Base-by-base conservation (phyloP, 495 filamentous ascomycete genomes). In the Aspergillus indologenus region DNA sequence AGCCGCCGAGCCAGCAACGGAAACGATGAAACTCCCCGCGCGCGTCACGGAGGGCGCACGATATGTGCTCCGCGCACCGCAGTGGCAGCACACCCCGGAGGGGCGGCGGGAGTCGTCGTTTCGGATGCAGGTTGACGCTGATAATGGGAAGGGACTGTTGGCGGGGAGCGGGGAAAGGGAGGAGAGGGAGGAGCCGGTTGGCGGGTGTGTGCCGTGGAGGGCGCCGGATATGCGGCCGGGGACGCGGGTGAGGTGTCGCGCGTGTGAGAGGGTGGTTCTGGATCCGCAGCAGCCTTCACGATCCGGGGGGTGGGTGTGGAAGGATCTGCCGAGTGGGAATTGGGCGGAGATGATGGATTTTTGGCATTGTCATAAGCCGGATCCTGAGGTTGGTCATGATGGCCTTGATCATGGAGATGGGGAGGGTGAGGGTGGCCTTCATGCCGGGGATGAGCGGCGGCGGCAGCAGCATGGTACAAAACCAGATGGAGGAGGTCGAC, bases 301-400 rank as follows among this genome's bases (percentile, higher is more conserved):
- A 9, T 3, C 4, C 3, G 26, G 26, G 6, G 66, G 64, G 1
- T 79, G 72, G 62, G 73, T 71, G n/a, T 98, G 95, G 94, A 96
- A 92, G 72, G 92, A 98, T 65, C 79, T 98, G 5, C 94, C 94
- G 0, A 96, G 90, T 63, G 91, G 92, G 58, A 94, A 96, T 65
- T 99, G 94, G 94, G 94, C 93, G 1, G 94, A 99, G 71, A 97
- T 98, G 95, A 99, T 99, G 94, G 94, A 99, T 68, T 96, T 97
- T 64, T 99, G 94, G 94, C 94, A 99, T 72, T 99, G 94, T 68
- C 94, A 98, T 70, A 98, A 97, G 68, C 94, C 91, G 45, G 74
- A 84, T 56, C 75, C 74, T 42, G 68, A 71, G 22, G 64, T 6
- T 40, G 34, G 34, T 40, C 34, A 15, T 11, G 7, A 40, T 40